These are phyloP conservation scores for Urochloa ruziziensis DNA, from an alignment of 176 grass and related monocot species.

Conservation along the genomic window DNA sequence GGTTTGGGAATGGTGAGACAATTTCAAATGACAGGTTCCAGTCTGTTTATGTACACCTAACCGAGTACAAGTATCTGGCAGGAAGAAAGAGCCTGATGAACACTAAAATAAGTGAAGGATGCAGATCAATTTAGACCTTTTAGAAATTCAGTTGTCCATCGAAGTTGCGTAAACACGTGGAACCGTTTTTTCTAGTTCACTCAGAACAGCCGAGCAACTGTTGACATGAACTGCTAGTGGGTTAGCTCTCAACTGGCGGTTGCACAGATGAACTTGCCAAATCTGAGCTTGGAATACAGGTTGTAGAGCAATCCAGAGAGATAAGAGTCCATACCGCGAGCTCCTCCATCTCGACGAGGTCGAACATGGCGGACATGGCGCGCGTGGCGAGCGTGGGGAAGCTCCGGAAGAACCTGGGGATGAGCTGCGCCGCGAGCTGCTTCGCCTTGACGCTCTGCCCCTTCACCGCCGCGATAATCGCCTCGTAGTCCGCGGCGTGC, in stretches of 20 bases:
- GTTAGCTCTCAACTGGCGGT: background rate
- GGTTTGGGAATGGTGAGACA: background rate
- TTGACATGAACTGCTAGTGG: background rate
- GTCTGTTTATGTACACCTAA: background rate
- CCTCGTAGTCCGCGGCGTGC: conserved; percentile 87
- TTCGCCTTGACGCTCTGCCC: conserved; percentile 95
- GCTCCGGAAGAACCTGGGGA: conserved; percentile 87
- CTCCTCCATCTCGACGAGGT: conserved; percentile 94
- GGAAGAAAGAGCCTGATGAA: background rate
- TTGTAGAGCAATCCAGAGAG: background rate
- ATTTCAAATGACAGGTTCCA: background rate
- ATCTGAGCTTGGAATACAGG: background rate
- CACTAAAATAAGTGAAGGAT: background rate
- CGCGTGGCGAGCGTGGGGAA: conserved; percentile 62
- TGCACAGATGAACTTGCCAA: background rate
- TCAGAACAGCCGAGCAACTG: background rate
- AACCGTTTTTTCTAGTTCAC: background rate
- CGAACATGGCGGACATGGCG: conserved; percentile 89
- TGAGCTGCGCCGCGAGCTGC: conserved; percentile 95
- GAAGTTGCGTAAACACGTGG: background rate
- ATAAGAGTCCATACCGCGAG: conserved; percentile 55
- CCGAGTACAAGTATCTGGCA: background rate
- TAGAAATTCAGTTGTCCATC: background rate
- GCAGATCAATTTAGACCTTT: background rate
- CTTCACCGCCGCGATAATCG: conserved; percentile 80